phyloP scores from a whole-genome alignment of 108 stramenopile genomes.

The Skeletonema costatum region DNA sequence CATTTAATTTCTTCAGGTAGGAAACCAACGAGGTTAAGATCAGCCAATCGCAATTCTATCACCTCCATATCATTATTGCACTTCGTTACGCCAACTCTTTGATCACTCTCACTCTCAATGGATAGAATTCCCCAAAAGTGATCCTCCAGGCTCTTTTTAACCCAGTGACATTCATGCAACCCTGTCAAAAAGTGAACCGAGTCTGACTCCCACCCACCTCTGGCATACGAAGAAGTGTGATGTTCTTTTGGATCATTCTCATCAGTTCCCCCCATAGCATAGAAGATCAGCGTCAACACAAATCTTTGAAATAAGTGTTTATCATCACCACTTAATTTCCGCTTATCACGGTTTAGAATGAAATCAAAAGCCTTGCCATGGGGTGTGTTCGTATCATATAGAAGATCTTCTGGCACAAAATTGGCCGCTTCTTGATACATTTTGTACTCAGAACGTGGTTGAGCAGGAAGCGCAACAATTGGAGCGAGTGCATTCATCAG shows the following conservation, averaged over 20 bases:
- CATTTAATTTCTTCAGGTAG: slow-evolving; percentile 47
- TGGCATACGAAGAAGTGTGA: neutral
- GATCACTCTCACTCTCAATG: slow-evolving; percentile 23
- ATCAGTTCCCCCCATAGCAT: slow-evolving; percentile 41
- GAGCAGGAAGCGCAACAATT: slow-evolving; percentile 18
- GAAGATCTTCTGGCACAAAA: slow-evolving; percentile 8
- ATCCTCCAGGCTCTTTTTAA: slow-evolving; percentile 39
- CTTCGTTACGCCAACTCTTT: slow-evolving; percentile 33
- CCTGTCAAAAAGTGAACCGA: slow-evolving; percentile 45
- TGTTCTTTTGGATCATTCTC: slow-evolving; percentile 4
- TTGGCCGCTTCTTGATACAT: slow-evolving; percentile 17
- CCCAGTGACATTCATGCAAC: slow-evolving; percentile 53
- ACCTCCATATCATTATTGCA: slow-evolving; percentile 48
- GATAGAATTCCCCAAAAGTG: slow-evolving; percentile 37
- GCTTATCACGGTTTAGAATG: slow-evolving; percentile 35
- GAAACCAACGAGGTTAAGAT: slow-evolving; percentile 41
- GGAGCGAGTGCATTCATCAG: slow-evolving; percentile 20
- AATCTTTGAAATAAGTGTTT: slow-evolving; percentile 31
- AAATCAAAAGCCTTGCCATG: slow-evolving; percentile 52
- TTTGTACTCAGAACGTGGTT: slow-evolving; percentile 31
- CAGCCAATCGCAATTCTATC: slow-evolving; percentile 38
- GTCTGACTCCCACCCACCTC: slow-evolving; percentile 31
- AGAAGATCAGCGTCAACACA: slow-evolving; percentile 39
- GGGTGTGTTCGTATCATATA: slow-evolving; percentile 33
- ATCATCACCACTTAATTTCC: slow-evolving; percentile 14